A percentile compares a stretch with the other conserved stretches of the same genome.
Evolutionary conservation across 1,139 yeast species (phyloP).

Genomic region (Geotrichum cucujoidarum): DNA sequence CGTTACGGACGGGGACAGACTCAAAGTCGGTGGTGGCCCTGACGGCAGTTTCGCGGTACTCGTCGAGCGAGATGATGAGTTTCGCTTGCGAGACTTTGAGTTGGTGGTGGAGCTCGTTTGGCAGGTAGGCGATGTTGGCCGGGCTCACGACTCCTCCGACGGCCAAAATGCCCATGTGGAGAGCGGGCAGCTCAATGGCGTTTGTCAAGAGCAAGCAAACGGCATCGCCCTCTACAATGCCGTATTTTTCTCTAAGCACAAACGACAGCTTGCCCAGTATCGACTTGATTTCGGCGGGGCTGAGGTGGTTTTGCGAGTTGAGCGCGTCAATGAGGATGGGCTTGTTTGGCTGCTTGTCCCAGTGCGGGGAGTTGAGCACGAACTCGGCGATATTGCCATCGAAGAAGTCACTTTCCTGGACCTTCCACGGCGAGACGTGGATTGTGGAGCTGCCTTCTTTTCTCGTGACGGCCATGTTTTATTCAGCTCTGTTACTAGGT

Average conservation of each 20-base stretch:
- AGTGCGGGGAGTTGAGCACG: conserved; percentile 11
- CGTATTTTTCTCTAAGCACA: conserved; percentile 25
- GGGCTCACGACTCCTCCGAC: conserved; percentile 38
- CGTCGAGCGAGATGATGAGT: conserved; percentile 30
- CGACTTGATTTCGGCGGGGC: conserved; percentile 26
- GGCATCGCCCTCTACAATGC: conserved; percentile 31
- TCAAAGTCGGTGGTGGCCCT: conserved; percentile 28
- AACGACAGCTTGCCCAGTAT: conserved; percentile 27
- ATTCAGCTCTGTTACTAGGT: no score
- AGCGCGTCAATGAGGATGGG: conserved; percentile 18
- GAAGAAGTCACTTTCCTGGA: neutral
- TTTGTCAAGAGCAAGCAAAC: conserved; percentile 35
- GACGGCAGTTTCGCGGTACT: conserved; percentile 24
- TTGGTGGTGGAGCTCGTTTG: conserved; percentile 38
- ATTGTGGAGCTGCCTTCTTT: conserved; percentile 11
- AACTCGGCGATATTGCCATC: conserved; percentile 19
- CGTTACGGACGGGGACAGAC: conserved; percentile 1
- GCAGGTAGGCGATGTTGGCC: conserved; percentile 36
- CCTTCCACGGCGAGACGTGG: conserved; percentile 18
- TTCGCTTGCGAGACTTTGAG: conserved; percentile 31
- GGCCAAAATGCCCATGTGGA: conserved; percentile 35
- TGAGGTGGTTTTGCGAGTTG: conserved; percentile 12
- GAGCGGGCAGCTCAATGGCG: conserved; percentile 30
- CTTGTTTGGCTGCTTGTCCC: neutral
- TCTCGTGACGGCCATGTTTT: conserved; percentile 10